phyloP scores from a whole-genome alignment of 1,139 yeast genomes.

The Pichia sp. region DNA sequence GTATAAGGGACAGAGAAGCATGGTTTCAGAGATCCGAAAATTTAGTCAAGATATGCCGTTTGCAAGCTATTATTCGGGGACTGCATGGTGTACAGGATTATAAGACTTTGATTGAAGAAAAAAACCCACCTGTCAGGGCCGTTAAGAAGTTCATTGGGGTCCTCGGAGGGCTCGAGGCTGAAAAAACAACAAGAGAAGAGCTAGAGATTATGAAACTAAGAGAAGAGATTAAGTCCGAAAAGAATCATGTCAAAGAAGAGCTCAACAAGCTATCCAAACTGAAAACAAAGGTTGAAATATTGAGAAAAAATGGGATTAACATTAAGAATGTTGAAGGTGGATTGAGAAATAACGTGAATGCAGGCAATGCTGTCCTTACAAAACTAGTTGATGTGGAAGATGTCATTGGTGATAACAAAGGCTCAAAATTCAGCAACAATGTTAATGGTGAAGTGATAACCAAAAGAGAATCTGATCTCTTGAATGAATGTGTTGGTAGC shows the following conservation, averaged over 20 bases:
- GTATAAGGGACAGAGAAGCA: conserved; percentile 38
- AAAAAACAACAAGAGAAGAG: conserved; percentile 60
- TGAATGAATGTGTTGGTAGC: conserved; percentile 66
- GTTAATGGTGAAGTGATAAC: conserved; percentile 13
- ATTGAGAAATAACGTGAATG: conserved; percentile 13
- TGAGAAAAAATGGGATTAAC: conserved; percentile 75
- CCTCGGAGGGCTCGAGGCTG: conserved; percentile 65
- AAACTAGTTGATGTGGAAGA: conserved; percentile 46
- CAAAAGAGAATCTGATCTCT: conserved; percentile 29
- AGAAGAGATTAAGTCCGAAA: conserved; percentile 60
- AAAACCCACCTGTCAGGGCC: conserved; percentile 73
- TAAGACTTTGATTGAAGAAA: conserved; percentile 59
- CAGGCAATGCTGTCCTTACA: conserved; percentile 9
- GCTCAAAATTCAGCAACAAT: background rate
- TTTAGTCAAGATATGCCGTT: conserved; percentile 53
- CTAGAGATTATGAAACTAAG: conserved; percentile 63
- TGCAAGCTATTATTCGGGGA: conserved; percentile 73
- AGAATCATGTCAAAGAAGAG: conserved; percentile 59
- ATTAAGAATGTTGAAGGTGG: conserved; percentile 54
- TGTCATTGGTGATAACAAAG: conserved; percentile 23
- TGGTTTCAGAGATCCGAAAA: conserved; percentile 50
- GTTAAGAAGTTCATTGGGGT: conserved; percentile 74
- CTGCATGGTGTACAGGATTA: conserved; percentile 70
- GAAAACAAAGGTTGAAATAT: conserved; percentile 73
- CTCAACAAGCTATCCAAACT: conserved; percentile 74